A percentile compares a stretch with the other conserved stretches of the same genome.
Conservation (phyloP, 2,329 filamentous ascomycete species). For the Didymella keratinophila region DNA sequence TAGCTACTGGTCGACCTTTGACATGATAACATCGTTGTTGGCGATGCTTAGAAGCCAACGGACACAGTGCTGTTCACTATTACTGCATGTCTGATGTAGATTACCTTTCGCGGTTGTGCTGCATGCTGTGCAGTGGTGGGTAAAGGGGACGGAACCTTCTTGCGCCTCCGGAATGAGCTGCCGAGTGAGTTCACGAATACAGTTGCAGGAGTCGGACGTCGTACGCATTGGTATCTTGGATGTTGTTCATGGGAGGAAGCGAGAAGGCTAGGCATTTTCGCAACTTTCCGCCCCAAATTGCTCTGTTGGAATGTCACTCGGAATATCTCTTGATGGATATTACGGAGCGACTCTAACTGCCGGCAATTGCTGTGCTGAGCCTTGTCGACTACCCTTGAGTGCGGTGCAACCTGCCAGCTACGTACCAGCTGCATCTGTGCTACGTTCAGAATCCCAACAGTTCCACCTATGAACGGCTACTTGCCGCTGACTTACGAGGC, state of each 20-base stretch:
- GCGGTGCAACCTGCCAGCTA: constrained; percentile 21
- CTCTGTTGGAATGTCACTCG: constrained; percentile 24
- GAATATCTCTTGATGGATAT: background rate
- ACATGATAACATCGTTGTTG: constrained; percentile 1
- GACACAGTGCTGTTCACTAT: constrained; percentile 11
- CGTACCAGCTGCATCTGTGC: constrained; percentile 30
- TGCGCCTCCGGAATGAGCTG: constrained; percentile 2
- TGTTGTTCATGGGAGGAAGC: constrained; percentile 13
- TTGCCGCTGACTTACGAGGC: constrained; percentile 26
- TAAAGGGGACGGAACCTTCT: background rate
- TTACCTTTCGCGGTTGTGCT: constrained; percentile 5
- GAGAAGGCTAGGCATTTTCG: constrained; percentile 14
- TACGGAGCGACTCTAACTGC: constrained; percentile 10
- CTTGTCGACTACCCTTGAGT: constrained; percentile 15
- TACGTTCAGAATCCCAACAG: constrained; percentile 41
- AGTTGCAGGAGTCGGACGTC: constrained; percentile 9
- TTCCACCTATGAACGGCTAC: constrained; percentile 36
- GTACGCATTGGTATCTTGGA: constrained; percentile 5
- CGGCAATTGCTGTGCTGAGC: constrained; percentile 24
- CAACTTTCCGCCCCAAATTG: constrained; percentile 18
- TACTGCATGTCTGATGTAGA: constrained; percentile 14
- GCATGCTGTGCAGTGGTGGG: constrained; percentile 3
- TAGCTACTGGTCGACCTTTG: constrained; percentile 6
- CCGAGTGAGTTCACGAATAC: constrained; percentile 6
- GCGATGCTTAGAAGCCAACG: constrained; percentile 1